phyloP scores from a whole-genome alignment of 2,329 filamentous ascomycete species.

The Nemania bipapillata region DNA sequence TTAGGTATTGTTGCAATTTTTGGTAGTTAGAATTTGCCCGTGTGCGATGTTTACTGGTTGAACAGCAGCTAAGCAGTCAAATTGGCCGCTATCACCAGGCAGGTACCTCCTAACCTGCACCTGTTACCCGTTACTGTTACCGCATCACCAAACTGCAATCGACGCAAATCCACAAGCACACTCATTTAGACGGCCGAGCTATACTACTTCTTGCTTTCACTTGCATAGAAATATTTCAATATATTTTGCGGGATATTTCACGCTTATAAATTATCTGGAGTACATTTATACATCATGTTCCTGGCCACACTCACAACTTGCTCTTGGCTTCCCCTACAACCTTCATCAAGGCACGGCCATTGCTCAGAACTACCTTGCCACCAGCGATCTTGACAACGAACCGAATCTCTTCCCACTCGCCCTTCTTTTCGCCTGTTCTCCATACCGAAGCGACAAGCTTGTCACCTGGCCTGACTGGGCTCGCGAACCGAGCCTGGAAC shows the following conservation, averaged over 20 bases:
- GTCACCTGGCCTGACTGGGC: conserved; percentile 83
- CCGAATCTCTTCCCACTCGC: conserved; percentile 82
- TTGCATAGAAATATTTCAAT: too few species aligned
- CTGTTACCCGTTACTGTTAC: conserved; percentile 26
- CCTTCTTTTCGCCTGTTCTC: conserved; percentile 74
- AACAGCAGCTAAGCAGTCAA: conserved; percentile 31
- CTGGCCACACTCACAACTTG: conserved; percentile 65
- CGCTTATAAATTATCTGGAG: background rate
- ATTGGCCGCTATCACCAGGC: conserved; percentile 11
- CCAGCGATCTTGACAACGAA: conserved; percentile 82
- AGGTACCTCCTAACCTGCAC: too few species aligned
- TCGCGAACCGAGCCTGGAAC: conserved; percentile 88
- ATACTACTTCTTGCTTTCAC: conserved; percentile 7
- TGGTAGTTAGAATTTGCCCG: background rate
- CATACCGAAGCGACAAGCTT: conserved; percentile 84
- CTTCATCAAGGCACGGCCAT: conserved; percentile 83
- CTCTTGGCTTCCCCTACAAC: conserved; percentile 65
- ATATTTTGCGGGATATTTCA: too few species aligned
- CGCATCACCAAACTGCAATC: conserved; percentile 37
- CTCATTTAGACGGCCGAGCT: background rate
- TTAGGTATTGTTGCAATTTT: background rate
- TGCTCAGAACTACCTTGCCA: conserved; percentile 86
- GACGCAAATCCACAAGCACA: background rate
- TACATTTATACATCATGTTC: conserved; percentile 22
- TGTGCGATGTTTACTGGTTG: conserved; percentile 17